A percentile compares a stretch with the other conserved stretches of the same genome.
These are phyloP conservation scores for Ogataea haglerorum DNA, from an alignment of 805 yeast species.

Conservation along the genomic window DNA sequence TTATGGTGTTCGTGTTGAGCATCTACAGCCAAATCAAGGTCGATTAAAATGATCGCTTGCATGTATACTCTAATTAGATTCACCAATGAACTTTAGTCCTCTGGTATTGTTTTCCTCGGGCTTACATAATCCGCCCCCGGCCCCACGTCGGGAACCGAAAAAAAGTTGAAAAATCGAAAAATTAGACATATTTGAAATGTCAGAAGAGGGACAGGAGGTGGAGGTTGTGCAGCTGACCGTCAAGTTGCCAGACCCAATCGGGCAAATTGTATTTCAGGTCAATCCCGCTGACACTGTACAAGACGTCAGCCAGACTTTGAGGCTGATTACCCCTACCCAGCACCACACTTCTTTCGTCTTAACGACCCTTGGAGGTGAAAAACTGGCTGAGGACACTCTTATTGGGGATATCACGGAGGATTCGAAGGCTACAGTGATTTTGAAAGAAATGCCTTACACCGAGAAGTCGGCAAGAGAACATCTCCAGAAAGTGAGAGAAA, in stretches of 20 bases:
- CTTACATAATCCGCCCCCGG: constrained; percentile 3
- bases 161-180: constrained; percentile 4
- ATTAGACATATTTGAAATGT: constrained; percentile 8
- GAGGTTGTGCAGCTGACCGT: constrained; percentile 25
- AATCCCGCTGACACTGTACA: constrained; percentile 43
- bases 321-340: constrained; percentile 52
- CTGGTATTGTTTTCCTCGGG: not conserved
- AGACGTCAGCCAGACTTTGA: constrained; percentile 56
- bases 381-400: constrained; percentile 34
- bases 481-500: constrained; percentile 58
- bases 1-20: constrained; percentile 67
- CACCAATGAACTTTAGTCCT: not conserved
- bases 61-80: constrained; percentile 1
- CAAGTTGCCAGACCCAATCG: constrained; percentile 27
- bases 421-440: constrained; percentile 30
- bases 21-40: constrained; percentile 86
- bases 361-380: constrained; percentile 31
- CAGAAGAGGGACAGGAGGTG: constrained; percentile 12
- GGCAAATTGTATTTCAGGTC: constrained; percentile 26
- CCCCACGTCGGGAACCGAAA: constrained; percentile 2
- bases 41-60: constrained; percentile 42
- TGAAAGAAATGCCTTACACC: constrained; percentile 57
- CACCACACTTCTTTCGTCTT: constrained; percentile 62
- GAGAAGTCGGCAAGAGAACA: constrained; percentile 61
- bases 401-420: constrained; percentile 31